A percentile compares a stretch with the other conserved stretches of the same genome.
Evolutionary conservation across 345 rosid species (phyloP).

Genomic region (Xanthoceras sorbifolium): DNA sequence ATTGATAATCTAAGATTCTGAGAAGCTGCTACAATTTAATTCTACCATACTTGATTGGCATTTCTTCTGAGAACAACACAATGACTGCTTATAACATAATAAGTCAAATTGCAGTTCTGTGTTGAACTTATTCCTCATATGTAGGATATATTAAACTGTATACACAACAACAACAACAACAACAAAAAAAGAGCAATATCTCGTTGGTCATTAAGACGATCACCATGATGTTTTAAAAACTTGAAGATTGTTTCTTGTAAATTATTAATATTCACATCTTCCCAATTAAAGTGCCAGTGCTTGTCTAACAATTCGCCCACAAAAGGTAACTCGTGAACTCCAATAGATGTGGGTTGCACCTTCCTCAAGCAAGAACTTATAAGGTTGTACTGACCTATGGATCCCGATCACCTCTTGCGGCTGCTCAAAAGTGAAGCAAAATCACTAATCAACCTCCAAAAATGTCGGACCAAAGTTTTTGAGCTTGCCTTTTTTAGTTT

Average conservation of each 20-base stretch:
- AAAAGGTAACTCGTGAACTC: not conserved
- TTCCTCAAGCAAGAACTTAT: not conserved
- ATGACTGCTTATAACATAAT: too few species aligned
- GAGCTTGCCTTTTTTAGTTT: not conserved
- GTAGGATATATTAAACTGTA: too few species aligned
- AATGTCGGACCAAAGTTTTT: too few species aligned
- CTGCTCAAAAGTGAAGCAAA: not conserved
- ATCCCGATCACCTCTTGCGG: conserved; percentile 1
- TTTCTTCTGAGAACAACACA: too few species aligned
- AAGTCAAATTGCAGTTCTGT: too few species aligned
- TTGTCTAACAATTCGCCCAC: not conserved
- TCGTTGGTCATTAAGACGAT: not conserved
- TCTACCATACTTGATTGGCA: too few species aligned
- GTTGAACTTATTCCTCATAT: too few species aligned
- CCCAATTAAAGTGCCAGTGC: not conserved
- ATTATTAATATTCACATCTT: not conserved
- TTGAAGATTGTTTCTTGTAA: not conserved
- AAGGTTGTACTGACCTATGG: not conserved
- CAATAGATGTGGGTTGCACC: not conserved
- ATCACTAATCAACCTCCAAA: not conserved
- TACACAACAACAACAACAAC: too few species aligned
- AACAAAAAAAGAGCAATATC: not conserved
- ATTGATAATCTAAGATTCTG: too few species aligned
- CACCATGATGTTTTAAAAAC: not conserved
- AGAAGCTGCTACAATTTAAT: too few species aligned